Conservation (phyloP, 2,329 filamentous ascomycete species). For the Aspergillus aculeatus region DNA sequence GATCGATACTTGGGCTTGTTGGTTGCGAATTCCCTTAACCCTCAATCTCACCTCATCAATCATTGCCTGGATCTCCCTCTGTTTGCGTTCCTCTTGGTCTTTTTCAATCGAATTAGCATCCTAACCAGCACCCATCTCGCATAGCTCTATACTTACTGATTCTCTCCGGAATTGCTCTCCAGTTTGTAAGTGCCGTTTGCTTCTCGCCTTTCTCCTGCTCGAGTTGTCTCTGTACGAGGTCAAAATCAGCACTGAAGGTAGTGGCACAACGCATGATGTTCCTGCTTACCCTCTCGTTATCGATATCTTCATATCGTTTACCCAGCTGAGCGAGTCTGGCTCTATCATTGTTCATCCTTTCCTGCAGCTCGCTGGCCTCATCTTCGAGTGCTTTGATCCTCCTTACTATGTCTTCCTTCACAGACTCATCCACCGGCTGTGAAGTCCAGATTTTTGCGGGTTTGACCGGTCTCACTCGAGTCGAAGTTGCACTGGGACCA, state of each 20-base stretch:
- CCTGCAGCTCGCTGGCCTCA: conserved; percentile 38
- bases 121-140: background rate
- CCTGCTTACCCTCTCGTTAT: conserved; percentile 45
- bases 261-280: background rate
- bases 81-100: conserved; percentile 48
- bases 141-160: conserved; percentile 56
- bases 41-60: conserved; percentile 46
- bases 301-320: conserved; percentile 23
- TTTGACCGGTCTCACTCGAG: conserved; percentile 60
- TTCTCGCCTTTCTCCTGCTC: conserved; percentile 63
- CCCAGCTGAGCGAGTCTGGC: conserved; percentile 22
- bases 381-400: conserved; percentile 46
- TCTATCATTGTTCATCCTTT: conserved; percentile 32
- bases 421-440: conserved; percentile 63
- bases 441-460: conserved; percentile 72
- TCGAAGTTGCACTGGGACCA: conserved; percentile 69
- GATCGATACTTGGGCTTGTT: conserved; percentile 57
- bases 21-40: conserved; percentile 53
- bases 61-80: conserved; percentile 42
- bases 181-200: conserved; percentile 65
- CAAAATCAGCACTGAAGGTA: conserved; percentile 1
- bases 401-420: conserved; percentile 60
- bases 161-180: conserved; percentile 66
- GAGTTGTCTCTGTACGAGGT: conserved; percentile 26
- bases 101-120: conserved; percentile 32